Conservation (phyloP, 1,284 basidiomycete genomes). For the Flammula alnicola region DNA sequence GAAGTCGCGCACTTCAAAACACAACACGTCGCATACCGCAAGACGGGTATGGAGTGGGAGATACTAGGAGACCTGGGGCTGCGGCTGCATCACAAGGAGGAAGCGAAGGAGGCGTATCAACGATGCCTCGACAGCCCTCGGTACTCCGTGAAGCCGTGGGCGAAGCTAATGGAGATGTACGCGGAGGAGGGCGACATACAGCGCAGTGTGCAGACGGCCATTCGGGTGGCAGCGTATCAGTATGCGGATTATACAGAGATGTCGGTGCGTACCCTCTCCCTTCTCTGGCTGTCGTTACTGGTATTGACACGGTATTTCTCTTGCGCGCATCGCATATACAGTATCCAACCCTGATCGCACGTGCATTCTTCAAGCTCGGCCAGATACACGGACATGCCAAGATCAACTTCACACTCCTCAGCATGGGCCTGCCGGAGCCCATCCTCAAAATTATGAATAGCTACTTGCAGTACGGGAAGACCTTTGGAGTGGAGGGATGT, state of each 20-base stretch:
- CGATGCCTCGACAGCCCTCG: constrained; percentile 86
- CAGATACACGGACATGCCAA: constrained; percentile 94
- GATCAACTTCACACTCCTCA: constrained; percentile 91
- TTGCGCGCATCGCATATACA: constrained; percentile 32
- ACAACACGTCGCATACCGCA: constrained; percentile 95
- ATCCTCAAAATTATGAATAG: constrained; percentile 88
- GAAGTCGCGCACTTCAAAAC: constrained; percentile 99
- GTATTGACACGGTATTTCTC: background rate
- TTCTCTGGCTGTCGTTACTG: constrained; percentile 7
- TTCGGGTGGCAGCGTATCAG: constrained; percentile 93
- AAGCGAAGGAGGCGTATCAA: constrained; percentile 97
- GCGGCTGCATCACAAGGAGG: constrained; percentile 94
- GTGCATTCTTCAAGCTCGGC: constrained; percentile 91
- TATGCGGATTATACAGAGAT: constrained; percentile 86
- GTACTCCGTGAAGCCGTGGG: constrained; percentile 92
- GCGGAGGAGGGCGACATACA: constrained; percentile 93
- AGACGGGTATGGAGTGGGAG: constrained; percentile 98
- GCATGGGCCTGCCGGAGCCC: constrained; percentile 88
- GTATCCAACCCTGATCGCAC: constrained; percentile 92
- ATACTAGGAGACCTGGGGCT: constrained; percentile 94
- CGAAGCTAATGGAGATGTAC: constrained; percentile 92
- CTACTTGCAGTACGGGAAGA: constrained; percentile 79
- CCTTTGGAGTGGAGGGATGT: constrained; percentile 81
- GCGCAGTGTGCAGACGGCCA: constrained; percentile 88
- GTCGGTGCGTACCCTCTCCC: constrained; percentile 55